Base-by-base conservation (phyloP, 129 eudicot species). In the Arctium lappa region DNA sequence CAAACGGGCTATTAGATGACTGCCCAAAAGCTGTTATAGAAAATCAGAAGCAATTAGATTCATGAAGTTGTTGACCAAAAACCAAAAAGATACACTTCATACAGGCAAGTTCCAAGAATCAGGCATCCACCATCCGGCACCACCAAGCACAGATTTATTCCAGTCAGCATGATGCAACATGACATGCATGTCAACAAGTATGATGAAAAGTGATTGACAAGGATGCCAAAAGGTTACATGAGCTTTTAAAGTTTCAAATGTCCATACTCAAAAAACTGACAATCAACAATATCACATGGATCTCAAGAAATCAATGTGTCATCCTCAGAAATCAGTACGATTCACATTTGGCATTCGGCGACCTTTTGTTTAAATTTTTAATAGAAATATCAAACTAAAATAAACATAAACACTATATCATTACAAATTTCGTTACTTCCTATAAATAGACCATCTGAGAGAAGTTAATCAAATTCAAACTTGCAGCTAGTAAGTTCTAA, bases 21-120 rank as follows among this genome's bases (percentile, higher is more conserved):
- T 93, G 97, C 94, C 98, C 97, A 83, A 95, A 96, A 77, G 98
- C 98, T 93, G 94, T 75, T 73, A 22, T 13, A 68, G 33, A 72
- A 18, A 42, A 72, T 12, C 75, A 79, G 30, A 73, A 73, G 31
- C 79, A n/a, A 73, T 73, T 62, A 79, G 33, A 42, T n/a, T 31
- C 56, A 16, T 3, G 8, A 36, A 31, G 74, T 53, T 53, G 77
- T 37, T 48, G 69, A 65, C 4, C 46, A 63, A 13, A 13, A 29
- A 82, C 16, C 37, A 73, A 38, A 53, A 71, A 50, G 22, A 53
- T 11, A 53, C 63, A 53, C n/a, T 48, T 53, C 80, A 77, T 9
- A 15, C 31, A 37, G 42, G 13, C 30, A 73, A 73, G 79, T 72
- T 81, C 6, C 62, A 72, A 81, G 73, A 80, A 73, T 56, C 79